Percentiles rank a stretch among this genome's conserved stretches.
Conservation (phyloP, 129 eudicot genomes). For the Pulicaria dysenterica region DNA sequence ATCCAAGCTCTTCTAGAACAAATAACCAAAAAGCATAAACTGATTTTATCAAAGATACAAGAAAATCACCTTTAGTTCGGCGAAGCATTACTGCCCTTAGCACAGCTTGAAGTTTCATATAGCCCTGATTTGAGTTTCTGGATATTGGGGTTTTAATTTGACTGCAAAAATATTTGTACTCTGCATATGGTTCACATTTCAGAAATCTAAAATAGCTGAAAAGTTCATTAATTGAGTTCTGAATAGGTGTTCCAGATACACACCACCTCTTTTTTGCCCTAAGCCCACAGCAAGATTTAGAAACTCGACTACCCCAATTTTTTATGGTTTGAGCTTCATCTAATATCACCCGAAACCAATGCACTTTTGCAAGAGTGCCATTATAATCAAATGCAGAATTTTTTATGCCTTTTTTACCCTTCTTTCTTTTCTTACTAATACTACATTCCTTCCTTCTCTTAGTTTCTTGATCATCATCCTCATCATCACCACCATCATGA, state of each 20-base stretch:
- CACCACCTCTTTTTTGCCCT: slow-evolving; percentile 94
- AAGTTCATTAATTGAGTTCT: slow-evolving; percentile 83
- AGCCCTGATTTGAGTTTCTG: slow-evolving; percentile 66
- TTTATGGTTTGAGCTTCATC: slow-evolving; percentile 98
- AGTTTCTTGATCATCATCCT: slow-evolving; percentile 61
- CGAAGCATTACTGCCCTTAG: slow-evolving; percentile 87
- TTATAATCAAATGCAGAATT: slow-evolving; percentile 50
- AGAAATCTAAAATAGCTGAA: slow-evolving; percentile 91
- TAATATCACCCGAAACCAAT: slow-evolving; percentile 78
- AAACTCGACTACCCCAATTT: slow-evolving; percentile 81
- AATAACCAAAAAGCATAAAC: neutral
- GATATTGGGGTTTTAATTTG: slow-evolving; percentile 66
- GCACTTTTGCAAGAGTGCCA: slow-evolving; percentile 85
- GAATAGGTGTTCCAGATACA: slow-evolving; percentile 95
- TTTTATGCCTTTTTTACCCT: slow-evolving; percentile 58
- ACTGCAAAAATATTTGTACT: slow-evolving; percentile 56
- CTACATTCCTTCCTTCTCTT: slow-evolving; percentile 47
- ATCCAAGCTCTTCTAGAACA: too few species aligned
- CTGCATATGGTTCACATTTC: slow-evolving; percentile 70
- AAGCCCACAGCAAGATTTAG: slow-evolving; percentile 92
- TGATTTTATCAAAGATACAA: neutral
- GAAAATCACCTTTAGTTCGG: slow-evolving; percentile 84
- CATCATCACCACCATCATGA: slow-evolving; percentile 85
- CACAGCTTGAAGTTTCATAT: slow-evolving; percentile 80
- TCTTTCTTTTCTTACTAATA: slow-evolving; percentile 57